Evolutionary conservation across 1,139 yeast species (phyloP), one percentile per base, ranked within the genome.

Genomic region (Yamadazyma sp.): DNA sequence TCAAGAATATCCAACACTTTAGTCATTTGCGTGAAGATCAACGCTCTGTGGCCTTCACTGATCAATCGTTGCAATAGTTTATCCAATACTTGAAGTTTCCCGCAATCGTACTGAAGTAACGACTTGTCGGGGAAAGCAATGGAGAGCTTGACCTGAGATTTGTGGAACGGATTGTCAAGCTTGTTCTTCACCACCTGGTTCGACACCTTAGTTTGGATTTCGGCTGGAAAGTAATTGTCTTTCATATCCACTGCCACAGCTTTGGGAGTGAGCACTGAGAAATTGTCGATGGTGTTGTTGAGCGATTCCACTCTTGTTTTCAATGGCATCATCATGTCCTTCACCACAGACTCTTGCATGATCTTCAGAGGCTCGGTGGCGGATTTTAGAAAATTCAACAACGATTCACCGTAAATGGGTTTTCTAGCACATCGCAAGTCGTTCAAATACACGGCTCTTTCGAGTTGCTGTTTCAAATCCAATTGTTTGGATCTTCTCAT

Each of bases 11-110:
- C 98, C 59, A 94, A 70, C 13, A 94, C 97, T 54, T 87, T 86
- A 2, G 98, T 92, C 99, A 94, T 94, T 60, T 94, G 99, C 0
- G 99, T 94, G 66, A 94, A 94, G 42, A 94, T 92, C 48, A 94
- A 73, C 1, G 95, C 97, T 41, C 98, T 72, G 56, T 94, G 98
- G 0, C 97, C 97, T 36, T 80, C 80, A 24, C 87, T 81, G 39
- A 86, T 84, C 47, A 94, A 69, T 21, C 86, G 84, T 43, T 86
- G 88, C 41, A 94, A 62, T 37, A 94, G 66, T 4, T 65, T 59
- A 0, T 97, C 94, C 38, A 94, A 65, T 51, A 82, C 84, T 54
- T 94, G 99, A 28, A 94, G 70, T 58, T 94, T 94, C 42, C 99
- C 99, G 68, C 98, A 94, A 61, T 94, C 99, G 57, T 85, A 94